Evolutionary conservation across 2,329 filamentous ascomycete species (phyloP).

Genomic region (Neonectria faginata): DNA sequence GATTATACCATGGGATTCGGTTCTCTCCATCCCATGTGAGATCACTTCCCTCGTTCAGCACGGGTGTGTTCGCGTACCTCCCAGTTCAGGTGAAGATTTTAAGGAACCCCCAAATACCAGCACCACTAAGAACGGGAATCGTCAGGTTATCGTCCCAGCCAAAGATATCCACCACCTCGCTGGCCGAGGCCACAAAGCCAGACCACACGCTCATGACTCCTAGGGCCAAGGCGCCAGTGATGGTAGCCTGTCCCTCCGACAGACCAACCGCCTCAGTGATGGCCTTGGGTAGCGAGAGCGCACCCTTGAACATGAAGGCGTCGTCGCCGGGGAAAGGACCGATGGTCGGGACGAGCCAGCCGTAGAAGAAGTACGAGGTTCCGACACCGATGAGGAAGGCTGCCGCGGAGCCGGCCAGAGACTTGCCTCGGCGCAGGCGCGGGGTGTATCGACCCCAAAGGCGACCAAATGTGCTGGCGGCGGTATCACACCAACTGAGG

Average conservation of each 20-base stretch:
- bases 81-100: slow-evolving; percentile 78
- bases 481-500: slow-evolving; percentile 97
- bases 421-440: slow-evolving; percentile 87
- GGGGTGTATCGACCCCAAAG: slow-evolving; percentile 91
- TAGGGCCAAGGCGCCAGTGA: slow-evolving; percentile 79
- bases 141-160: slow-evolving; percentile 98
- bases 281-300: slow-evolving; percentile 74
- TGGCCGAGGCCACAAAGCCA: slow-evolving; percentile 87
- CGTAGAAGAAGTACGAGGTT: slow-evolving; percentile 90
- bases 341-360: slow-evolving; percentile 78
- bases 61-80: slow-evolving; percentile 14
- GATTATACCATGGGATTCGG: not conserved
- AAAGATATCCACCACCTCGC: slow-evolving; percentile 91
- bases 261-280: slow-evolving; percentile 72
- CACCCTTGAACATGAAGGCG: slow-evolving; percentile 80
- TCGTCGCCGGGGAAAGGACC: slow-evolving; percentile 78
- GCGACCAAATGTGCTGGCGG: slow-evolving; percentile 92
- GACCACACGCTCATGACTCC: slow-evolving; percentile 86
- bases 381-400: slow-evolving; percentile 85
- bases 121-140: slow-evolving; percentile 89
- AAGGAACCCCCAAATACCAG: slow-evolving; percentile 91
- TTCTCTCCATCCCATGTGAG: slow-evolving; percentile 7
- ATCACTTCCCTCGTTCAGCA: not conserved
- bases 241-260: slow-evolving; percentile 66
- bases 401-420: slow-evolving; percentile 86